Conservation (phyloP, 2,329 filamentous ascomycete species). For the Colletotrichum chrysophilum region DNA sequence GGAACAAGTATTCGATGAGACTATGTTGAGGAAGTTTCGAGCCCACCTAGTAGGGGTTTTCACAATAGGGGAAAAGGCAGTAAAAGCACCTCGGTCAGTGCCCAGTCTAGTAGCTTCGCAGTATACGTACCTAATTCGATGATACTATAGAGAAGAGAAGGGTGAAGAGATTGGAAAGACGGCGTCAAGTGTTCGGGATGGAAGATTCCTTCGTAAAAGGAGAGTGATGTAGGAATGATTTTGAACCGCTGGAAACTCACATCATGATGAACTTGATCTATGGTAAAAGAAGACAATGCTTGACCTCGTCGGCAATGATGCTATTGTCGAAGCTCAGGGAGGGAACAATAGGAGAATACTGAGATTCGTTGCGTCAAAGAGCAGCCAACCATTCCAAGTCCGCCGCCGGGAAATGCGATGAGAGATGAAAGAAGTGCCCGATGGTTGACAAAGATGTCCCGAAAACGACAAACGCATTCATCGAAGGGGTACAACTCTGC, state of each 20-base stretch:
- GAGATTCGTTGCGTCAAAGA: background rate
- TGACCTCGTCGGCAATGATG: background rate
- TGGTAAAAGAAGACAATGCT: rapidly evolving
- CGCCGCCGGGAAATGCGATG: background rate
- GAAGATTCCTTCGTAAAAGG: no score
- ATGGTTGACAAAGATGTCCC: background rate
- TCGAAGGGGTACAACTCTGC: no score
- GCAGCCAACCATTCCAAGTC: rapidly evolving
- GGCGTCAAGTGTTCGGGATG: background rate
- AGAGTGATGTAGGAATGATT: background rate
- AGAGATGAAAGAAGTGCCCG: background rate
- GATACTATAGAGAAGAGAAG: background rate
- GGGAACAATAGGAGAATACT: background rate
- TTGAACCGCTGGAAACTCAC: rapidly evolving
- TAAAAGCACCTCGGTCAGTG: no score
- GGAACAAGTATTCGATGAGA: no score
- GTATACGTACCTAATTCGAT: background rate
- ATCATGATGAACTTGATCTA: background rate
- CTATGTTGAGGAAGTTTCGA: no score
- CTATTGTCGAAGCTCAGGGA: background rate
- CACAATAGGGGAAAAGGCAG: no score
- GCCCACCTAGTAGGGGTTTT: no score
- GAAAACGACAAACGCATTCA: no score
- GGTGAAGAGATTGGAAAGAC: rapidly evolving
- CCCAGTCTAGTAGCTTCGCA: no score